Base-by-base conservation (phyloP, 495 filamentous ascomycete species). In the Talaromyces trachyspermus region DNA sequence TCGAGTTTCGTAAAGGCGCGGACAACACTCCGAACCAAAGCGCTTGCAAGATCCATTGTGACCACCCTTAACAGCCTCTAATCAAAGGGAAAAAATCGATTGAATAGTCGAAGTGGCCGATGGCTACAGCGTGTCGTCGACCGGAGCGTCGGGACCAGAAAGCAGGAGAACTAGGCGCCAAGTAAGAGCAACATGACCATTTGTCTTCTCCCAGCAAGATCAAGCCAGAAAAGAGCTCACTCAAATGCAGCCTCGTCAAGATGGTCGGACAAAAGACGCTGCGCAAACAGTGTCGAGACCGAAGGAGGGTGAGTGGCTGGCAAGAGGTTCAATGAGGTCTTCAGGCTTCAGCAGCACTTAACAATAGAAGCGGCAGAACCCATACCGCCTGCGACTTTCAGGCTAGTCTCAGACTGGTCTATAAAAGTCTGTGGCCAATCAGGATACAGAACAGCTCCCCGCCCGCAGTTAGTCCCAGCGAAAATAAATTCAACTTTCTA, bases 1-100 rank as follows among this genome's bases (percentile, higher is more conserved):
- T 49, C 89, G 80, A 40, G 84, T 89, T 43, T 89, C 80, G 70
- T 95, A 95, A 99, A 97, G 46, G 89, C 83, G 60, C 92, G 91
- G 49, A 81, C 84, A 43, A 90, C 84, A 55, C 79, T 91, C 60
- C 89, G 86, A 46, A 97, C 82, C 52, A 99, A 83, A 11, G 83
- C 81, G 61, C 88, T 86, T 26, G 89, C 88, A 39, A 92, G 76
- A 61, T 95, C 87, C 87, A 95, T 95, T 26, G 22, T 20, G 33
- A 22, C 10, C 17, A 39, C 6, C 12, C 4, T 4, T 20, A 14
- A 43, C 24, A n/a, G n/a, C n/a, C n/a, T n/a, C n/a, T n/a, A n/a
- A n/a, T n/a, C n/a, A n/a, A n/a, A n/a, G n/a, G n/a, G n/a, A n/a
- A n/a, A n/a, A n/a, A n/a, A n/a, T n/a, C 35, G 9, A 8, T 38